Evolutionary conservation across 2,329 filamentous ascomycete species (phyloP).

Genomic region (Apiospora marii): DNA sequence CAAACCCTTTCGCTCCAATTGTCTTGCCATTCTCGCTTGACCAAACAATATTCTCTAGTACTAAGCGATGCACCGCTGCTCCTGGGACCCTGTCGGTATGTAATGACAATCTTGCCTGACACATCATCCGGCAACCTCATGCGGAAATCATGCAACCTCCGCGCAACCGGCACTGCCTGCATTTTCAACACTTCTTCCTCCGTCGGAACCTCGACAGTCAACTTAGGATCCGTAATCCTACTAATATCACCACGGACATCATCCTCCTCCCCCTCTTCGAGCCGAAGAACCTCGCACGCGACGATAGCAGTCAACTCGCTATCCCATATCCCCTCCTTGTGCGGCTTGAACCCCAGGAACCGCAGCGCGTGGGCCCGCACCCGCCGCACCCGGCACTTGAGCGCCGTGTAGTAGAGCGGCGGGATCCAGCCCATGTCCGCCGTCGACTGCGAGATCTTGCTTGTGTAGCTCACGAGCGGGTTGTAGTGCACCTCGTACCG

Average conservation of each 20-base stretch:
- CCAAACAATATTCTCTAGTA: not conserved
- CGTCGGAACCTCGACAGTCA: not conserved
- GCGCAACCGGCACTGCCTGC: not conserved
- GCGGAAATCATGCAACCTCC: constrained; percentile 13
- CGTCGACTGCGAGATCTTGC: constrained; percentile 45
- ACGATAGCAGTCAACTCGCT: not conserved
- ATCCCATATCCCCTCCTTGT: constrained; percentile 30
- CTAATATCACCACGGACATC: no score
- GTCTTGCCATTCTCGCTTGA: not conserved
- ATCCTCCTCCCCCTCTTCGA: not conserved
- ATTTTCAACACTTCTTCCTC: not conserved
- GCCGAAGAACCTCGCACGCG: not conserved
- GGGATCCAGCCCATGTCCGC: constrained; percentile 54
- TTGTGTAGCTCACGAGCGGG: constrained; percentile 24
- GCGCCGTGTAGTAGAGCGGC: constrained; percentile 53
- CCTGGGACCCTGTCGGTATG: not conserved
- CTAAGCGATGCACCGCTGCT: not conserved
- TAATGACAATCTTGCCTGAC: not conserved
- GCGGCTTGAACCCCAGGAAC: constrained; percentile 32
- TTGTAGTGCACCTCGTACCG: not conserved
- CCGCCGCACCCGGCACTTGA: constrained; percentile 54
- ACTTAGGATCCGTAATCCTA: not conserved
- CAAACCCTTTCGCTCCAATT: not conserved
- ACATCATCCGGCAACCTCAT: not conserved
- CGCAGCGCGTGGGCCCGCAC: constrained; percentile 46